A percentile compares a stretch with the other conserved stretches of the same genome.
Evolutionary conservation across 176 grass and related monocot species (phyloP).

Genomic region (Oryza officinalis): DNA sequence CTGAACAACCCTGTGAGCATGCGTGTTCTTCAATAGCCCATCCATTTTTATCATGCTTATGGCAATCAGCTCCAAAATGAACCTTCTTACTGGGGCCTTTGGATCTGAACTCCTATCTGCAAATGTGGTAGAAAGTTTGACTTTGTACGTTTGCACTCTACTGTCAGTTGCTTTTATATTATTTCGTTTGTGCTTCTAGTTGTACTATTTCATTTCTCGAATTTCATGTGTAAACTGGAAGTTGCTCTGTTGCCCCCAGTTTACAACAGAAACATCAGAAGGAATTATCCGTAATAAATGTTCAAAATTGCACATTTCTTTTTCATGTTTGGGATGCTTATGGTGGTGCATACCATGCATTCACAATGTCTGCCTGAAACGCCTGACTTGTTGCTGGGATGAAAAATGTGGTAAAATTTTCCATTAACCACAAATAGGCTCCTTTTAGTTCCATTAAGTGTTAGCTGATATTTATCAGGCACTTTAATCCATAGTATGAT

Average conservation of each 20-base stretch:
- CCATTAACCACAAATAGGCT: not conserved
- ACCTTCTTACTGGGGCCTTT: not conserved
- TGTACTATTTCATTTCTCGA: not conserved
- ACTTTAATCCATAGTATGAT: too few species aligned
- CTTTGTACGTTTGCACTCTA: slow-evolving; percentile 2
- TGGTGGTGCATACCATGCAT: too few species aligned
- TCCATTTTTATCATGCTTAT: not conserved
- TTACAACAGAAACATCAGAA: not conserved
- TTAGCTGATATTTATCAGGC: too few species aligned
- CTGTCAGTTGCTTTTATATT: slow-evolving; percentile 4
- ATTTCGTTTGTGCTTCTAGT: not conserved
- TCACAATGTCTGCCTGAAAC: not conserved
- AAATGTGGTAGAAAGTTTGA: slow-evolving; percentile 1
- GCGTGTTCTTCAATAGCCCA: slow-evolving; percentile 67
- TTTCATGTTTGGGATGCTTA: too few species aligned
- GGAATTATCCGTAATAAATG: slow-evolving; percentile 23
- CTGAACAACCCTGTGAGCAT: slow-evolving; percentile 65
- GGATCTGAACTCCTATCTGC: not conserved
- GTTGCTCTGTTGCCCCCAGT: not conserved
- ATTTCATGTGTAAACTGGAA: slow-evolving; percentile 21
- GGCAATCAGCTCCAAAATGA: not conserved
- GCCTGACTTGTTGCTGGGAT: not conserved
- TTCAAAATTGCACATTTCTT: not conserved
- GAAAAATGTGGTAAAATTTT: not conserved
- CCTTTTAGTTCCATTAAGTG: too few species aligned